Evolutionary conservation across 2,329 filamentous ascomycete species (phyloP), one percentile per base, ranked within the genome.

Genomic region (Ophiostoma australiae): DNA sequence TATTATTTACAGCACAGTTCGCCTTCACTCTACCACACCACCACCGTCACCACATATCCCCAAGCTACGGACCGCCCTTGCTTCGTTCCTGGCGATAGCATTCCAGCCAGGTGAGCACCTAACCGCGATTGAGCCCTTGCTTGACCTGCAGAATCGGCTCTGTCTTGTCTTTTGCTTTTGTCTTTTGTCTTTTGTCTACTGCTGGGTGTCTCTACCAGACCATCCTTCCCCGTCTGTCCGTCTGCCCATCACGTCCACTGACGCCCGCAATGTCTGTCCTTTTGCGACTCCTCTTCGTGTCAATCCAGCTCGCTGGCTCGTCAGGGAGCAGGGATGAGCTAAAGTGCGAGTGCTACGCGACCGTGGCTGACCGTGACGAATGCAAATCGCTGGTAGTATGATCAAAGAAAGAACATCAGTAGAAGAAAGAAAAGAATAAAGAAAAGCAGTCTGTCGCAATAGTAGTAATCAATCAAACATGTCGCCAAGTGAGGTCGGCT

Each of bases 361-460:
- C 23, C 44, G 52, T 58, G 52, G 27, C 44, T 39, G 55, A 65
- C 58, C 58, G 58, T 65, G 58, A 65, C 58, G 58, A 65, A 65
- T 65, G 58, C 15, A 65, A 58, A 58, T 27, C 52, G 10, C 52
- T 58, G 52, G n/a, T 20, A 15, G 11, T 48, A 6, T 8, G 20
- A 48, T 39, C 44, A 48, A n/a, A 41, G 39, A 41, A 48, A 48
- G 44, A 48, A n/a, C 44, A 20, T 8, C 39, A 41, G 39, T 41
- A 41, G 39, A 41, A 41, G 39, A 41, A 41, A 41, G 10, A 41
- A 13, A 41, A 11, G 39, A 41, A 41, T 3, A 15, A 11, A 41
- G 11, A 13, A 41, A 13, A 15, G 13, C 15, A 39, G 27, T 31
- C 27, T 31, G 27, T 31, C 37, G 6, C 15, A 41, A 2, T 15